Percentiles rank a stretch among this genome's conserved stretches.
Conservation (phyloP, 2,329 filamentous ascomycete genomes). For the Pseudogymnoascus sp. region DNA sequence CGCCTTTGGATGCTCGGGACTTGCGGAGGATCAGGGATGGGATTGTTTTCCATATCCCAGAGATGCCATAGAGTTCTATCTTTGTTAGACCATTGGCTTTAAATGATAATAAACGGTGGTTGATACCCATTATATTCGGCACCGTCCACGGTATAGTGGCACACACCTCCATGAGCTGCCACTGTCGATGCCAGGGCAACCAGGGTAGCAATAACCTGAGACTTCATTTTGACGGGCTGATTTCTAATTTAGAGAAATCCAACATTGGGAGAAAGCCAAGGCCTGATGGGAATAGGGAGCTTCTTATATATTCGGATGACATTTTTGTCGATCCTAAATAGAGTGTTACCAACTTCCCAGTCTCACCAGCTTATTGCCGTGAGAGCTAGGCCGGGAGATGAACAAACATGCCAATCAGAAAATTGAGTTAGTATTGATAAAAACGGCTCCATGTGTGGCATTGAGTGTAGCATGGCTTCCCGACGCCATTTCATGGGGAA, state of each 20-base stretch:
- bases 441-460: background rate
- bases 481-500: background rate
- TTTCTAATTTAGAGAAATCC: background rate
- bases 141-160: background rate
- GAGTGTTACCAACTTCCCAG: background rate
- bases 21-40: background rate
- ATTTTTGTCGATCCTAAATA: background rate
- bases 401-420: background rate
- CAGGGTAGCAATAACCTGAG: background rate
- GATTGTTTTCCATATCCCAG: background rate
- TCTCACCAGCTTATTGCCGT: background rate
- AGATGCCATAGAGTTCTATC: background rate
- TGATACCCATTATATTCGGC: background rate
- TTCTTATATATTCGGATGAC: background rate
- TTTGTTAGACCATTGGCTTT: background rate
- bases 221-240: background rate
- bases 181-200: background rate
- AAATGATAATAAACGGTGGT: background rate
- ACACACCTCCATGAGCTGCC: background rate
- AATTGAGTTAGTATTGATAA: background rate
- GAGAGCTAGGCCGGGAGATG: background rate
- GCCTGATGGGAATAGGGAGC: background rate
- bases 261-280: background rate
- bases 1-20: background rate
- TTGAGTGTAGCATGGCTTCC: background rate